A percentile compares a stretch with the other conserved stretches of the same genome.
These are phyloP conservation scores for Fraxinus excelsior DNA, from an alignment of 257 asterid species.

Conservation along the genomic window DNA sequence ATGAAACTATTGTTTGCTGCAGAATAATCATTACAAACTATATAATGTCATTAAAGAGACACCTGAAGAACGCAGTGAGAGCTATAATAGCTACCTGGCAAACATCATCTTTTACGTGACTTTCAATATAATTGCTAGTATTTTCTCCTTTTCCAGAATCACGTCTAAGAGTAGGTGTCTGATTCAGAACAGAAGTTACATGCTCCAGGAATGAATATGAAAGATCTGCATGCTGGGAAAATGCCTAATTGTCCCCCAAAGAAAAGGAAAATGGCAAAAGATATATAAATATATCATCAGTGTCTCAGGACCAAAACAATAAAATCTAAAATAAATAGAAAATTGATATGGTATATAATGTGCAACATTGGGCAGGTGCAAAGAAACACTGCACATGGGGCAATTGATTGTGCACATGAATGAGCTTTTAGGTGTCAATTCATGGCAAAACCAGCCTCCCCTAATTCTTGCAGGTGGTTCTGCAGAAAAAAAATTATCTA, in stretches of 20 bases:
- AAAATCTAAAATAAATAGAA: conserved; percentile 10
- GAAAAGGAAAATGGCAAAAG: conserved; percentile 19
- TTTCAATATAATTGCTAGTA: conserved; percentile 48
- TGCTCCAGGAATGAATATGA: conserved; percentile 86
- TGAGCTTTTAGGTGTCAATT: background rate
- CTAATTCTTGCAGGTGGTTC: background rate
- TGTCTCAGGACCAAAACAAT: background rate
- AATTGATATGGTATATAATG: conserved; percentile 6
- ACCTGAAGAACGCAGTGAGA: conserved; percentile 96
- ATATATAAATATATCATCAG: conserved; percentile 8
- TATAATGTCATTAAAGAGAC: conserved; percentile 27
- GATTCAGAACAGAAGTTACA: conserved; percentile 72
- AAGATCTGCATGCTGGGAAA: conserved; percentile 91
- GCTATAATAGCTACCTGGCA: conserved; percentile 85
- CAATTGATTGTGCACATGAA: background rate
- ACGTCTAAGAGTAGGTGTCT: conserved; percentile 51
- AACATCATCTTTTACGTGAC: conserved; percentile 56
- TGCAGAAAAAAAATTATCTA: conserved; percentile 16
- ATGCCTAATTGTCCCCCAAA: conserved; percentile 54
- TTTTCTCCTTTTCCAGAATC: conserved; percentile 64
- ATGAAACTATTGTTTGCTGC: conserved; percentile 19
- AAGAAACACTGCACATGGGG: background rate
- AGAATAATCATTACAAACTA: conserved; percentile 26
- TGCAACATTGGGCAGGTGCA: conserved; percentile 7
- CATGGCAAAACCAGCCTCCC: conserved; percentile 11